Evolutionary conservation across 1,139 yeast genomes (phyloP).

Genomic region (Kurtzmaniella quercitrusa): DNA sequence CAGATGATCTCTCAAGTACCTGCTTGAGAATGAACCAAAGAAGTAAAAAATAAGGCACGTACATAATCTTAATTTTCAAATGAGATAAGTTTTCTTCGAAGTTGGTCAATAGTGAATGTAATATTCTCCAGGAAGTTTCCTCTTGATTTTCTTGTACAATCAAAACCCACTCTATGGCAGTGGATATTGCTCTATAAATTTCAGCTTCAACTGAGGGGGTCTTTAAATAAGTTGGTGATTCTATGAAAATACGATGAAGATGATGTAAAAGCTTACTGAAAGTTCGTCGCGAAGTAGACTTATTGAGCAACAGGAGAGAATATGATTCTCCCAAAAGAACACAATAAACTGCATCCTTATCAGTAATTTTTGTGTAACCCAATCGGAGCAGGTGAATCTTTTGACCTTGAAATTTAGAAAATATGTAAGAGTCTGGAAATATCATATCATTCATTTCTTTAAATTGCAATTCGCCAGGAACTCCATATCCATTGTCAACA

Average conservation of each 20-base stretch:
- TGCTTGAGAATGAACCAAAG: constrained; percentile 16
- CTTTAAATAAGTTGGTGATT: constrained; percentile 4
- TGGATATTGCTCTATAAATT: constrained; percentile 18
- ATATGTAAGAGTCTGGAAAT: constrained; percentile 13
- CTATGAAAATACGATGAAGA: constrained; percentile 12
- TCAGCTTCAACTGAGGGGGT: constrained; percentile 9
- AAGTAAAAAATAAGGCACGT: constrained; percentile 22
- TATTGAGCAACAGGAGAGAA: constrained; percentile 24
- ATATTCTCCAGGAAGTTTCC: constrained; percentile 14
- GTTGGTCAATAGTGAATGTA: constrained; percentile 10
- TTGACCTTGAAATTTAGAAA: constrained; percentile 17
- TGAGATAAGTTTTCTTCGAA: constrained; percentile 6
- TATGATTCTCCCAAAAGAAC: constrained; percentile 18
- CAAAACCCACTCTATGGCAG: constrained; percentile 30
- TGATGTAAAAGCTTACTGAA: constrained; percentile 16
- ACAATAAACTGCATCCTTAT: constrained; percentile 17
- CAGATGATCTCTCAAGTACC: background rate
- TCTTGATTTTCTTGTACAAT: constrained; percentile 26
- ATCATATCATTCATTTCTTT: constrained; percentile 3
- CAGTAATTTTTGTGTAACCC: constrained; percentile 19
- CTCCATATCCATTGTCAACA: background rate
- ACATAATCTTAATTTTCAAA: constrained; percentile 4
- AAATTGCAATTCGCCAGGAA: constrained; percentile 3
- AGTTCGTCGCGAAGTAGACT: constrained; percentile 15
- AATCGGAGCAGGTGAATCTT: constrained; percentile 18